Evolutionary conservation across 2,329 filamentous ascomycete species (phyloP).

Genomic region (Trichoderma asperellum): DNA sequence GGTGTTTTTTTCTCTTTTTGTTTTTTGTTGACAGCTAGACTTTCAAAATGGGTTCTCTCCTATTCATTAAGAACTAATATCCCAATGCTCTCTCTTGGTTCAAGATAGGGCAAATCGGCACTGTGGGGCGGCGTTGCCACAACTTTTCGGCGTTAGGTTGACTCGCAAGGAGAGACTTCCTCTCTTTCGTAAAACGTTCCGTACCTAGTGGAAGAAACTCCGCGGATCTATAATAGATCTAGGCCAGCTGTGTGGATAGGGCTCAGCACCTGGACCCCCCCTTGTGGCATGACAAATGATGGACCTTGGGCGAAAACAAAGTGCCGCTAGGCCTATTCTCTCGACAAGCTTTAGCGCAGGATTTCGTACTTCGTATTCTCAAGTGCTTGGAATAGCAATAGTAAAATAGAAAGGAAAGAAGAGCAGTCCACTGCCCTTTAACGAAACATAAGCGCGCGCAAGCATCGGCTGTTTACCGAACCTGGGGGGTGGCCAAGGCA

Average conservation of each 20-base stretch:
- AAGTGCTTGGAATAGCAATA: neutral
- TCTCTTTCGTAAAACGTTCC: constrained; percentile 11
- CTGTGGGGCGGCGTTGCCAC: constrained; percentile 7
- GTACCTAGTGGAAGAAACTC: constrained; percentile 8
- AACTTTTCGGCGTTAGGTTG: neutral
- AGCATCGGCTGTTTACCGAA: neutral
- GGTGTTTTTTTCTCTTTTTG: neutral
- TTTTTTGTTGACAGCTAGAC: neutral
- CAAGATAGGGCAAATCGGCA: neutral
- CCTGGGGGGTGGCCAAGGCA: neutral
- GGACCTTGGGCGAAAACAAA: neutral
- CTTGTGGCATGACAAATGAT: constrained; percentile 16
- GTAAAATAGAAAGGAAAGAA: neutral
- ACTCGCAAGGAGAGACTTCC: constrained; percentile 6
- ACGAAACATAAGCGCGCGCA: neutral
- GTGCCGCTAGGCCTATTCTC: neutral
- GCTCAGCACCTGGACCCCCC: neutral
- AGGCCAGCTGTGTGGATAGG: neutral
- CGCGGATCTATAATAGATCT: neutral
- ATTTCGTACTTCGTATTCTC: neutral
- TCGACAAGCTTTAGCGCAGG: neutral
- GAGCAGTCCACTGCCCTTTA: neutral
- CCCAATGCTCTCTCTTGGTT: neutral
- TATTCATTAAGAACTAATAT: constrained; percentile 16
- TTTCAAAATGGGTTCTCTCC: neutral